Evolutionary conservation across 2,329 filamentous ascomycete genomes (phyloP).

Genomic region (Graphium sp.): DNA sequence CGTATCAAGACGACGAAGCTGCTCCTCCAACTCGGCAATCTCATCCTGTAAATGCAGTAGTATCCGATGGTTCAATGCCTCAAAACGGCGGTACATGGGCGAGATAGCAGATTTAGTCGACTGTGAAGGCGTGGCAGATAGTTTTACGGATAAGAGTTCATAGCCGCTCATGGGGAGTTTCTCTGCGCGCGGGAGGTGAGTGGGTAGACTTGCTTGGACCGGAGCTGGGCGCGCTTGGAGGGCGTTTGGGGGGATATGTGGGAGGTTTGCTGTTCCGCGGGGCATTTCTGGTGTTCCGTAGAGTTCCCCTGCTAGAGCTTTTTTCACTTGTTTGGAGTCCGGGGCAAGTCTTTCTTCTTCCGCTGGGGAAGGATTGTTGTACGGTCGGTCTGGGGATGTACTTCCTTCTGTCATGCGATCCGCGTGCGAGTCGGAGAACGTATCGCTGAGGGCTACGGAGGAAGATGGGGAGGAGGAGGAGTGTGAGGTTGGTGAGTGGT

Average conservation of each 20-base stretch:
- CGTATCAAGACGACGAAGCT: constrained; percentile 52
- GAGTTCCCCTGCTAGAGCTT: too few relatives aligned
- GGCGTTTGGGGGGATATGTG: constrained; percentile 16
- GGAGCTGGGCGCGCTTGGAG: constrained; percentile 15
- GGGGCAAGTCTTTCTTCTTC: too few relatives aligned
- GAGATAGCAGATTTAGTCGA: constrained; percentile 13
- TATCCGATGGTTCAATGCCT: constrained; percentile 65
- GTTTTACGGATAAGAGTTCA: constrained; percentile 39
- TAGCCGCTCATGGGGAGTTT: constrained; percentile 38
- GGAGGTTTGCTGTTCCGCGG: constrained; percentile 17
- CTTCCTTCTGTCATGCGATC: too few relatives aligned
- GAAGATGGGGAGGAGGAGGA: background rate
- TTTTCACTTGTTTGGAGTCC: too few relatives aligned
- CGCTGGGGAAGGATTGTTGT: too few relatives aligned
- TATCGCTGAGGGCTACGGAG: too few relatives aligned
- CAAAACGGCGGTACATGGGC: constrained; percentile 72
- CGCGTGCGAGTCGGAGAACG: too few relatives aligned
- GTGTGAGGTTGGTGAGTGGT: too few relatives aligned
- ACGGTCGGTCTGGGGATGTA: too few relatives aligned
- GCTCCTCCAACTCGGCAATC: constrained; percentile 63
- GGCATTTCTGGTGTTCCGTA: constrained; percentile 26
- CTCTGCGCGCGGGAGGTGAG: constrained; percentile 20
- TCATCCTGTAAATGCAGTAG: constrained; percentile 77
- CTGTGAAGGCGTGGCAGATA: constrained; percentile 16
- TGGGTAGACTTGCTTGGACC: constrained; percentile 5